Percentiles rank a stretch among this genome's conserved stretches.
These are phyloP conservation scores for Hibiscus tridactylites DNA, from an alignment of 345 rosid genomes.

Conservation along the genomic window DNA sequence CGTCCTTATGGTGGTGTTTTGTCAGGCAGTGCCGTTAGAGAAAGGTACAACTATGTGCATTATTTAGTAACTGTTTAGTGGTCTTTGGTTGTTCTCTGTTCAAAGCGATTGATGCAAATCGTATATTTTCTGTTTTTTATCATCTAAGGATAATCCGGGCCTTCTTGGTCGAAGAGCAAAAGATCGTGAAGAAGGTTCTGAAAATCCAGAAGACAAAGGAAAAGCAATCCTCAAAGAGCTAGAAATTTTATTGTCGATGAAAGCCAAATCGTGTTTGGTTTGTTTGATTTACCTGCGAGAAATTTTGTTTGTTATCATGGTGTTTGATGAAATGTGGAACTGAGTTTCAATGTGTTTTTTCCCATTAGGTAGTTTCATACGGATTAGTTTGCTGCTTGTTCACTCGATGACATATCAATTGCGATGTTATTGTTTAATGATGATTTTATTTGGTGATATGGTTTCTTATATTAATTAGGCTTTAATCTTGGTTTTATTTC, in stretches of 20 bases:
- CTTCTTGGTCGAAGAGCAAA: conserved; percentile 38
- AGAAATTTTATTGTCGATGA: background rate
- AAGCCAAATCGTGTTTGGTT: background rate
- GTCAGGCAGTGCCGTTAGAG: conserved; percentile 59
- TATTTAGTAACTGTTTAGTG: background rate
- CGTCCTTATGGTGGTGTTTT: conserved; percentile 66
- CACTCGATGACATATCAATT: conserved; percentile 10
- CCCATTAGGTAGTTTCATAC: conserved; percentile 6
- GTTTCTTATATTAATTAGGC: background rate
- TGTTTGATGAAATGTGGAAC: conserved; percentile 5
- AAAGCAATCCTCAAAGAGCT: conserved; percentile 26
- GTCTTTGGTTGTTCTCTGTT: background rate
- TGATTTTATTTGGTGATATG: background rate
- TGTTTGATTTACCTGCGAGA: background rate
- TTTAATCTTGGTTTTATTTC: background rate
- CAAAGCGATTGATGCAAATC: background rate
- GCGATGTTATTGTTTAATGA: background rate
- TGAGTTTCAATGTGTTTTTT: conserved; percentile 11
- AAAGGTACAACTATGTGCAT: conserved; percentile 36
- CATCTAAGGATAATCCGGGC: conserved; percentile 31
- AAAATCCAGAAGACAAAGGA: conserved; percentile 40
- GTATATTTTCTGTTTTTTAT: background rate
- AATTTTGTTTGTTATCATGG: conserved; percentile 18
- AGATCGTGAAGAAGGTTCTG: conserved; percentile 37
- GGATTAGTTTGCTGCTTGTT: background rate